Conservation (phyloP, 2,329 filamentous ascomycete genomes). For the Fusarium verrucosum region DNA sequence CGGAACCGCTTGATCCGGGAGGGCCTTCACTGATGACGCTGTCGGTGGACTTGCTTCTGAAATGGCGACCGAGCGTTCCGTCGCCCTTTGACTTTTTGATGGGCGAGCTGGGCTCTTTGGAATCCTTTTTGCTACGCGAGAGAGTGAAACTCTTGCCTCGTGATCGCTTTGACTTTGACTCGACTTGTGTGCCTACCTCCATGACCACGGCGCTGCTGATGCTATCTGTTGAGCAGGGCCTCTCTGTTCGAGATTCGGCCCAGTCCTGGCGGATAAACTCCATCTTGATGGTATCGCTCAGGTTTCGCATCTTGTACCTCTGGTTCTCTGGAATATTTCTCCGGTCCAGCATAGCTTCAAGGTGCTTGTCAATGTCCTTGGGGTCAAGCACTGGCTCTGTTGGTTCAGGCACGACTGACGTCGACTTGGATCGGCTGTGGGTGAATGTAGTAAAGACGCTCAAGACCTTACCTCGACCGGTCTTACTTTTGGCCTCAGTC, state of each 20-base stretch:
- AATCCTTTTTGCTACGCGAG: slow-evolving; percentile 69
- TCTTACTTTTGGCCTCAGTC: slow-evolving; percentile 48
- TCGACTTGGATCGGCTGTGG: slow-evolving; percentile 52
- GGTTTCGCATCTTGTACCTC: slow-evolving; percentile 90
- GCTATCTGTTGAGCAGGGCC: slow-evolving; percentile 57
- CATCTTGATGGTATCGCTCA: slow-evolving; percentile 90
- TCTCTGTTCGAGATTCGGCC: slow-evolving; percentile 66
- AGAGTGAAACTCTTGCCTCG: slow-evolving; percentile 75
- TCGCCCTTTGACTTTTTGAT: slow-evolving; percentile 79
- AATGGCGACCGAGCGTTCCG: slow-evolving; percentile 68
- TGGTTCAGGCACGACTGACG: slow-evolving; percentile 38
- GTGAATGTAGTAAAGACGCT: slow-evolving; percentile 52
- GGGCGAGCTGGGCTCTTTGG: slow-evolving; percentile 70
- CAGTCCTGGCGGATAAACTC: slow-evolving; percentile 94
- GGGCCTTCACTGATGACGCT: slow-evolving; percentile 71
- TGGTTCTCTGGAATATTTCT: slow-evolving; percentile 95
- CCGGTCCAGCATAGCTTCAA: slow-evolving; percentile 77
- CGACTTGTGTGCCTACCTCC: slow-evolving; percentile 54
- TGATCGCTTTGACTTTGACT: slow-evolving; percentile 61
- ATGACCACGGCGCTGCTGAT: slow-evolving; percentile 50
- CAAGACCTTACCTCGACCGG: slow-evolving; percentile 53
- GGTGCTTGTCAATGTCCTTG: slow-evolving; percentile 65
- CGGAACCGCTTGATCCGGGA: slow-evolving; percentile 60
- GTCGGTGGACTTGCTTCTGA: slow-evolving; percentile 77
- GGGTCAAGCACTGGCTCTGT: slow-evolving; percentile 64